Base-by-base conservation (phyloP, 768 basidiomycete species). In the Collybiopsis luxurians region DNA sequence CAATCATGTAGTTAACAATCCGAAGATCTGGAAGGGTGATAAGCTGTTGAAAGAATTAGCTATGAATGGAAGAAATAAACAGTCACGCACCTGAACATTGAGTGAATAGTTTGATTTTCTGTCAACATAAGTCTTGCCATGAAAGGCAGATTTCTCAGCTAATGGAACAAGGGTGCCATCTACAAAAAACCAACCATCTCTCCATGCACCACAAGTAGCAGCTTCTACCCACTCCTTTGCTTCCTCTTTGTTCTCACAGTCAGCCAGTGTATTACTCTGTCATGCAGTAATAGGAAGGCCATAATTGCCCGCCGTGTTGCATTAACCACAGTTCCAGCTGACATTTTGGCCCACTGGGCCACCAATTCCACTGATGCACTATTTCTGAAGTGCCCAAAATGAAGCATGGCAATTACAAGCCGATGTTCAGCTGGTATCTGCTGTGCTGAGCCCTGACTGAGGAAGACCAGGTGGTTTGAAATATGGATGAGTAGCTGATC, bases 171-270 rank as follows among this genome's bases (percentile, higher is more conserved):
- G 60, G 1, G 62, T 63, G 2, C 62, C 62, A 64, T 74, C 72
- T 52, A 71, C 70, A 64, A 71, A 71, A 1, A 71, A 28, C 64
- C 66, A 75, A 0, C 73, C 73, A 3, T 76, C 71, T 19, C 68
- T 54, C 72, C 70, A 75, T 11, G 60, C 21, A 15, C 67, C 69
- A 1, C 69, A 69, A 7, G 72, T 9, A 27, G 66, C 66, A 2
- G 67, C 12, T 28, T 72, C 72, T 7, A 75, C 65, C 73, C 71
- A 75, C 17, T 34, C n/a, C 60, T 75, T 74, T 44, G 73, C 72
- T 2, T 23, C 49, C 43, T 72, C 73, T 56, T 71, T 73, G 53
- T 73, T 71, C 43, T 60, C 69, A 58, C 23, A 27, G 69, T 71
- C 1, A 69, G 59, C 1, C 38, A 54, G 10, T 66, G 60, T 1